phyloP scores from a whole-genome alignment of 2,329 filamentous ascomycete species.

The Botrytis squamosa region DNA sequence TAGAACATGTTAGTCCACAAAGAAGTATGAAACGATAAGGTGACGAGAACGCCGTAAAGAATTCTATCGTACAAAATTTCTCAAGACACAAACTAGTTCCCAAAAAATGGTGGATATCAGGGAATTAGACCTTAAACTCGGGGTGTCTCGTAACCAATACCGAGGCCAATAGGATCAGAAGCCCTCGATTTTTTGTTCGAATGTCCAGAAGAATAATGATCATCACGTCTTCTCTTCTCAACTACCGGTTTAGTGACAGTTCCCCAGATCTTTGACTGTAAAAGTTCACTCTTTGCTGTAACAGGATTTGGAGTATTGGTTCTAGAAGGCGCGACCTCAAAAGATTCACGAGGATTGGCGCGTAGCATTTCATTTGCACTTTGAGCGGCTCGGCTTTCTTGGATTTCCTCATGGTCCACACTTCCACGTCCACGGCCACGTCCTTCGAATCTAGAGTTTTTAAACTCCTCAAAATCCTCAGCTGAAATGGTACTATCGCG shows the following conservation, averaged over 20 bases:
- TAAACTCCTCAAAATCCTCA: conserved; percentile 55
- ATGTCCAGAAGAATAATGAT: conserved; percentile 22
- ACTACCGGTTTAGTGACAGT: conserved; percentile 54
- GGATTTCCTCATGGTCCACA: conserved; percentile 60
- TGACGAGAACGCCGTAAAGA: neutral
- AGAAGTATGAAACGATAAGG: neutral
- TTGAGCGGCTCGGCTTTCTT: conserved; percentile 74
- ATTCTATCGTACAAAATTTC: neutral
- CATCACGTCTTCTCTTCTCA: conserved; percentile 40
- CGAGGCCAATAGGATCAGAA: conserved; percentile 52
- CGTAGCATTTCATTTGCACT: conserved; percentile 74
- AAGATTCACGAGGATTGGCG: conserved; percentile 48
- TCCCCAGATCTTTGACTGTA: conserved; percentile 64
- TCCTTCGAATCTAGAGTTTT: conserved; percentile 47
- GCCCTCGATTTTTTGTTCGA: conserved; percentile 51
- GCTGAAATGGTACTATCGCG: conserved; percentile 84
- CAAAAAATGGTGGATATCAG: neutral
- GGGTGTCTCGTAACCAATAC: conserved; percentile 46
- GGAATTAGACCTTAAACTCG: conserved; percentile 13
- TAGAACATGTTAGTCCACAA: neutral
- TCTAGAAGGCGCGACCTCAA: conserved; percentile 37
- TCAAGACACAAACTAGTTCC: neutral
- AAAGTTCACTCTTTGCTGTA: conserved; percentile 43
- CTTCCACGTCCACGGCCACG: conserved; percentile 38
- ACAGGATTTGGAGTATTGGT: conserved; percentile 41